Evolutionary conservation across 306 rosid genomes (phyloP).

Genomic region (Quercus gilva): DNA sequence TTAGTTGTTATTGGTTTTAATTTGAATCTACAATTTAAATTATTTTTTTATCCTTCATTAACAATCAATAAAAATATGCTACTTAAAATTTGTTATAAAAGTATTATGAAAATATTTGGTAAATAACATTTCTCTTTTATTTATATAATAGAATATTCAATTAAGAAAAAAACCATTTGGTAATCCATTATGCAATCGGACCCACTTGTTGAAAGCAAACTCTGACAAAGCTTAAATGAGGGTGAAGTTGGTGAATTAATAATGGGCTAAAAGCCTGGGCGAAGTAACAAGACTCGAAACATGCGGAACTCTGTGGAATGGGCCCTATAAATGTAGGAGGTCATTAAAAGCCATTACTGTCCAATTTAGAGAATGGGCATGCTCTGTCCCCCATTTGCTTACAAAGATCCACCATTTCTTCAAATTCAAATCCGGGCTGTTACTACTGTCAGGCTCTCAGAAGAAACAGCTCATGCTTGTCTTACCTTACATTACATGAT

Average conservation of each 20-base stretch:
- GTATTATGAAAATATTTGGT: accelerated
- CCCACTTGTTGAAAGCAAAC: neutral
- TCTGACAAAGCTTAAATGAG: neutral
- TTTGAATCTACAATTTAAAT: accelerated
- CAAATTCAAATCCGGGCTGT: neutral
- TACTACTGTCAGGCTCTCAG: neutral
- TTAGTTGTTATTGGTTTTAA: no score
- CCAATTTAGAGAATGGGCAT: neutral
- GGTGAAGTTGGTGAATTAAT: neutral
- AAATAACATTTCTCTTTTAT: no score
- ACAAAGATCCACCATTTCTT: neutral
- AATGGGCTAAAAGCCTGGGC: neutral
- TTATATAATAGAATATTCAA: no score
- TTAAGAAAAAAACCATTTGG: neutral
- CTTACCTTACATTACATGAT: no score
- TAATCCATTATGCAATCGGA: neutral
- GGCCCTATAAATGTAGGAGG: neutral
- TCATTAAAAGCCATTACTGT: neutral
- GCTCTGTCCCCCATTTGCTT: neutral
- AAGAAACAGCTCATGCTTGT: neutral
- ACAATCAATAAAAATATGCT: no score
- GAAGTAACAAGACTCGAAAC: neutral
- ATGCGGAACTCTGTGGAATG: neutral
- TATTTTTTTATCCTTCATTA: accelerated
- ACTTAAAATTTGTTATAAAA: no score